Conservation (phyloP, 176 grass and related monocot species). For the Oryza punctata region DNA sequence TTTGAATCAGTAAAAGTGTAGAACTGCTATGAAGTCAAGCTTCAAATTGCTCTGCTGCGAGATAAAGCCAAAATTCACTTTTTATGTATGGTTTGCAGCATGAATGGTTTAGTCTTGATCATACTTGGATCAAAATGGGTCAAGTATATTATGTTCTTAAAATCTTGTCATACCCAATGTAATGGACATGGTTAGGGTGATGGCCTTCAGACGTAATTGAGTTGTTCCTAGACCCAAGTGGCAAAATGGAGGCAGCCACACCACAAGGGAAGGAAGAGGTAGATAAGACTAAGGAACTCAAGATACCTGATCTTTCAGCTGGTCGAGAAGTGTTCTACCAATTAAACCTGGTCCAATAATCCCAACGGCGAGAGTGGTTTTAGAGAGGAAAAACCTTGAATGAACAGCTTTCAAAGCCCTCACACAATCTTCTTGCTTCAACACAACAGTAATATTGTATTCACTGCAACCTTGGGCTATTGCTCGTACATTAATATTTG, state of each 20-base stretch:
- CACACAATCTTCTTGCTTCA: slow-evolving; percentile 97
- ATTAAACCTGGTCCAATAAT: slow-evolving; percentile 95
- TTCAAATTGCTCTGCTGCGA: slow-evolving; percentile 3
- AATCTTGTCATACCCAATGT: neutral
- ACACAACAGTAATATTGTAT: slow-evolving; percentile 97
- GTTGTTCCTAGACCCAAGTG: neutral
- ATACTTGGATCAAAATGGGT: slow-evolving; percentile 7
- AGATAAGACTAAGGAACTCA: neutral
- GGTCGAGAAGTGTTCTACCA: slow-evolving; percentile 85
- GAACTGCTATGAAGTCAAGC: neutral
- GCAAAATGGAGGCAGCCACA: neutral
- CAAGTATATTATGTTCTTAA: neutral
- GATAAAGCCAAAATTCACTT: neutral
- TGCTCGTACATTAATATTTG: slow-evolving; percentile 96
- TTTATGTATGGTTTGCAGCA: slow-evolving; percentile 8
- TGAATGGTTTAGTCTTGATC: neutral
- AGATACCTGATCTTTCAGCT: slow-evolving; percentile 92
- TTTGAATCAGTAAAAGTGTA: slow-evolving; percentile 22
- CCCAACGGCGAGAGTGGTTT: slow-evolving; percentile 86
- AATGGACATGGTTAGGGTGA: neutral
- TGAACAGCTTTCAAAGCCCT: slow-evolving; percentile 85
- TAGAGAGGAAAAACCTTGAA: slow-evolving; percentile 93
- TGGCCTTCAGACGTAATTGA: neutral
- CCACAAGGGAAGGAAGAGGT: neutral
- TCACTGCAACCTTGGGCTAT: slow-evolving; percentile 99